Conservation (phyloP, 2,329 filamentous ascomycete species). For the Celoporthe dispersa region DNA sequence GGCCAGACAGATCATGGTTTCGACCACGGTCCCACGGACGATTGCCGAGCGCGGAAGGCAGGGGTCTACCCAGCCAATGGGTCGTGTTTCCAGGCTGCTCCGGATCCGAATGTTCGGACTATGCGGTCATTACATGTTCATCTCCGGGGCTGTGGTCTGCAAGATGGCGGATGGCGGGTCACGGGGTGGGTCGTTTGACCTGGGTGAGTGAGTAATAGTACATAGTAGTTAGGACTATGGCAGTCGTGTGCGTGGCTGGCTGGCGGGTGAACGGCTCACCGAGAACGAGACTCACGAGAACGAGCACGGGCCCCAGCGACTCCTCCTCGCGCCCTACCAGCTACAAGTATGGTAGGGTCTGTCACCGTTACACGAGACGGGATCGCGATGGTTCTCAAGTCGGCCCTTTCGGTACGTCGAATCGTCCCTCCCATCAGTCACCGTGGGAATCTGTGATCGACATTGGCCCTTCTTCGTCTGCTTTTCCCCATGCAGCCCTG, state of each 20-base stretch:
- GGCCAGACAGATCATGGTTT: not conserved
- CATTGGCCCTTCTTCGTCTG: not conserved
- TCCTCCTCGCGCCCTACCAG: not conserved
- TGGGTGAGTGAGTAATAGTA: no score
- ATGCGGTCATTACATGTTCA: not conserved
- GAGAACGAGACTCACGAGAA: not conserved
- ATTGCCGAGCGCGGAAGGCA: not conserved
- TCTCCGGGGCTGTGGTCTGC: not conserved
- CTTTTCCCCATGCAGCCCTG: no score
- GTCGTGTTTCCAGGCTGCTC: not conserved
- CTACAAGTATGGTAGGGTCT: not conserved
- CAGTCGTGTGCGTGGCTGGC: not conserved
- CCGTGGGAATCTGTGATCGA: not conserved
- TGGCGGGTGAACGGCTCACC: not conserved
- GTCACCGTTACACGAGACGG: not conserved
- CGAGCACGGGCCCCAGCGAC: not conserved
- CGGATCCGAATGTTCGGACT: slow-evolving; percentile 10
- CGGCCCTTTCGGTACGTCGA: not conserved
- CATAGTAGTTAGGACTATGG: not conserved
- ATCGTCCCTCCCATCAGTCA: not conserved
- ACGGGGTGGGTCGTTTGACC: not conserved
- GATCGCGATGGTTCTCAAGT: not conserved
- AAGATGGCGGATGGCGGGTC: not conserved
- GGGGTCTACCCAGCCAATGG: not conserved
- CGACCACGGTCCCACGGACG: not conserved